phyloP scores from a whole-genome alignment of 352 stramenopile species.

The Ophiocytium majus region DNA sequence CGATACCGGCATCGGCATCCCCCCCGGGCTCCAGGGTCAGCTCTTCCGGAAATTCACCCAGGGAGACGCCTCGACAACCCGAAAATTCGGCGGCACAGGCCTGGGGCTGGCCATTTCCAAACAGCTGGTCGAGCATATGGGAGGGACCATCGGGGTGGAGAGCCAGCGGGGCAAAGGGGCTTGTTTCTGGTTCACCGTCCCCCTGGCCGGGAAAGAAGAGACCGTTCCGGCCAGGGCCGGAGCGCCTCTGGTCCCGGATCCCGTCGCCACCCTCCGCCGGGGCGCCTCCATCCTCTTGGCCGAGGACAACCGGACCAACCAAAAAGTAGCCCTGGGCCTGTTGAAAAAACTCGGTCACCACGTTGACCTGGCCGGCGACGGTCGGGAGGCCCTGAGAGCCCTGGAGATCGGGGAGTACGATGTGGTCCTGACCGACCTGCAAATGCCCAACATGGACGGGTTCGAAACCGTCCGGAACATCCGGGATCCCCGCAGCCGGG shows the following conservation, averaged over 20 bases:
- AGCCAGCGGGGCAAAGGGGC: constrained; percentile 71
- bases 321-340: constrained; percentile 23
- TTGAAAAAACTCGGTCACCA: constrained; percentile 22
- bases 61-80: constrained; percentile 22
- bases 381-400: constrained; percentile 25
- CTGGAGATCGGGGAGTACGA: constrained; percentile 32
- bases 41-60: constrained; percentile 35
- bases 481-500: background rate
- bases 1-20: constrained; percentile 32
- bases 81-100: constrained; percentile 60
- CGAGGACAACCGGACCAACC: constrained; percentile 29
- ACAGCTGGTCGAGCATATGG: constrained; percentile 78
- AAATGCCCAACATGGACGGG: constrained; percentile 27
- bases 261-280: constrained; percentile 34
- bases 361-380: constrained; percentile 23
- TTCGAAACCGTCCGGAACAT: constrained; percentile 27
- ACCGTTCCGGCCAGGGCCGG: constrained; percentile 6
- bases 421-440: constrained; percentile 26
- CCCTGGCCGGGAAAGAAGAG: too few species aligned
- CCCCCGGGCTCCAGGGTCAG: background rate
- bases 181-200: constrained; percentile 63
- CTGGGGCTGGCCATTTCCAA: constrained; percentile 79
- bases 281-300: constrained; percentile 15
- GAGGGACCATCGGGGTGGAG: constrained; percentile 75
- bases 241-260: constrained; percentile 2